Base-by-base conservation (phyloP, 148 eudicot genomes). In the Arbutus unedo region DNA sequence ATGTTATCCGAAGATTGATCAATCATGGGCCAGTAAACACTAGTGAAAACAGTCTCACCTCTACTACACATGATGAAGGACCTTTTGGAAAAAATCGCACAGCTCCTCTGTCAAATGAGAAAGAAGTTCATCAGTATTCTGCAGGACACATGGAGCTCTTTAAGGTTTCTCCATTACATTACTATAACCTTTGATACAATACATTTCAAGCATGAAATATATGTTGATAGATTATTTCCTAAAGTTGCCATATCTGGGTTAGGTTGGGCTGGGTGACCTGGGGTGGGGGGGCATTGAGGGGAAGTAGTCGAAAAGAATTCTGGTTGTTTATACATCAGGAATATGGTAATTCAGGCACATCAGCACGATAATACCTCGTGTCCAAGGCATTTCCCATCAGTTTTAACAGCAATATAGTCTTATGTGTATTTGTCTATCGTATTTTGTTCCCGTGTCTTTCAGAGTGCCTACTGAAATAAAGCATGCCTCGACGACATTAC, bases 21-120 rank as follows among this genome's bases (percentile, higher is more conserved):
- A 79, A 48, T 47, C 74, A 31, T 21, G 2, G n/a, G 54, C 13
- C 59, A 49, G 70, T 31, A 59, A 21, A 8, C 64, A 47, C 31
- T 64, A 79, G 14, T 64, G 74, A 79, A 81, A 57, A 83, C 84
- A 86, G 82, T 60, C 97, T 92, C 88, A 96, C 99, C 87, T 96
- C 98, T 77, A 96, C 86, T 19, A 86, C 77, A 80, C 99, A 96
- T 60, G 98, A 89, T 54, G 93, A 90, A 76, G 93, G 90, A 66
- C 99, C 97, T 89, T 89, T 96, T 6, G 99, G 98, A 81, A 86
- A 96, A 89, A 96, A 96, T 53, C 99, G 93, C 84, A 94, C 97
- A 82, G 94, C 94, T 82, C 99, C 99, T 84, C 99, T 96, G 98
- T 87, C 86, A 89, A 56, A 75, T 67, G 50, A 84, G 60, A 83